Evolutionary conservation across 768 basidiomycete genomes (phyloP).

Genomic region (Naematelia aurantialba): DNA sequence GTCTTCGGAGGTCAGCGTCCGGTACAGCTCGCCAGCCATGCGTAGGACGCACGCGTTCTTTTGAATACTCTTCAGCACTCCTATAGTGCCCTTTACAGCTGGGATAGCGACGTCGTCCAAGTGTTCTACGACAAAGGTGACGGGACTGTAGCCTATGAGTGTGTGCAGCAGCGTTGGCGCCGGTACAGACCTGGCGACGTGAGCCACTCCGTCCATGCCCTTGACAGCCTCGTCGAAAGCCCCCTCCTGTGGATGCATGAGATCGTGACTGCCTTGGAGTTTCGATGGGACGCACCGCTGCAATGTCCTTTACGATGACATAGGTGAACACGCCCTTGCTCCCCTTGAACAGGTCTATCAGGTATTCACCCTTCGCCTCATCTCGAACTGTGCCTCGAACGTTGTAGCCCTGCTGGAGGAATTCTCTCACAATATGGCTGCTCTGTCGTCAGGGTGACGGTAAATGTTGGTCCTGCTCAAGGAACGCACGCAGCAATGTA

Average conservation of each 20-base stretch:
- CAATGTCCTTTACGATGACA: constrained; percentile 67
- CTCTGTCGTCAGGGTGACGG: background rate
- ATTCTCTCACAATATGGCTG: background rate
- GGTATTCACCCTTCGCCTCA: constrained; percentile 57
- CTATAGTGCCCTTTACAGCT: constrained; percentile 65
- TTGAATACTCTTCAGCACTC: constrained; percentile 59
- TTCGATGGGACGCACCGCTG: constrained; percentile 49
- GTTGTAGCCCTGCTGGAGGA: constrained; percentile 2
- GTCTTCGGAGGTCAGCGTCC: background rate
- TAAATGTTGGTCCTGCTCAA: constrained; percentile 52
- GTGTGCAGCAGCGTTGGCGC: background rate
- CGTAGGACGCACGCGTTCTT: constrained; percentile 54
- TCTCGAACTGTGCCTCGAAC: constrained; percentile 58
- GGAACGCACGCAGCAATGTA: constrained; percentile 18
- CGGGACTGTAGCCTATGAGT: constrained; percentile 5
- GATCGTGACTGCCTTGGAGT: constrained; percentile 42
- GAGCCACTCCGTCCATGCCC: constrained; percentile 62
- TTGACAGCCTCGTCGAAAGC: constrained; percentile 74
- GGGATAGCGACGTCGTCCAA: constrained; percentile 59
- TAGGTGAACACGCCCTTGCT: constrained; percentile 61
- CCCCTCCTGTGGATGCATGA: constrained; percentile 39
- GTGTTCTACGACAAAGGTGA: constrained; percentile 13
- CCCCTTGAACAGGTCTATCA: constrained; percentile 56
- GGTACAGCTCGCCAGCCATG: background rate
- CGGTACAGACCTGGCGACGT: constrained; percentile 17